Evolutionary conservation across 306 rosid genomes (phyloP), one percentile per base, ranked within the genome.

Genomic region (Quercus cerris): DNA sequence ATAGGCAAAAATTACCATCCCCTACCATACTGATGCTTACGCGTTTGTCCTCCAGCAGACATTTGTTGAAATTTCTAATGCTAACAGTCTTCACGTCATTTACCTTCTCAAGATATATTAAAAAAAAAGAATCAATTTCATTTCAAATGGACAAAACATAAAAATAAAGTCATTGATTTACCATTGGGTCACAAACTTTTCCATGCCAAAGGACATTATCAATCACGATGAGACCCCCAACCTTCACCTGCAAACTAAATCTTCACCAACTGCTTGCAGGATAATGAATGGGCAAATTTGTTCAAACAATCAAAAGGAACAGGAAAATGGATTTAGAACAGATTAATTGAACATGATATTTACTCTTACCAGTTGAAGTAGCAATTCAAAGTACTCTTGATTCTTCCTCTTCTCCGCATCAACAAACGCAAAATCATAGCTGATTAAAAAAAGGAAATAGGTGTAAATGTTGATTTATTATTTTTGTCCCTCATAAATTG

Each of bases 161-260:
- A 38, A 61, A 74, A 71, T 49, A 56, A 68, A 31, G 68, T 44
- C 49, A 74, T 12, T 19, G 78, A 74, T 80, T 81, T 78, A 94
- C 99, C 97, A 80, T 79, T 11, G 91, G 88, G 62, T 94, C 95
- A 46, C 92, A 94, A 82, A 94, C 99, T 93, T 90, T 91, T 82
- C 99, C 99, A 73, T 91, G 94, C 99, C 99, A 94, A 56, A 94
- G 93, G 62, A 94, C 97, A 84, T 94, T 94, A 81, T 94, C 99
- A 22, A 94, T 85, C 73, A 94, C 93, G 59, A 93, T 91, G 31
- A 93, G 84, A 78, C 99, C 97, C 78, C 97, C 97, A 64, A 86
- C 91, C 70, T 93, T 91, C 80, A 94, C 91, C 99, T 92, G 85
- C 63, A 87, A 66, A 68, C 20, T 44, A 59, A 41, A 74, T 75